These are phyloP conservation scores for Whalleya microplaca DNA, from an alignment of 2,329 filamentous ascomycete genomes.

Conservation along the genomic window DNA sequence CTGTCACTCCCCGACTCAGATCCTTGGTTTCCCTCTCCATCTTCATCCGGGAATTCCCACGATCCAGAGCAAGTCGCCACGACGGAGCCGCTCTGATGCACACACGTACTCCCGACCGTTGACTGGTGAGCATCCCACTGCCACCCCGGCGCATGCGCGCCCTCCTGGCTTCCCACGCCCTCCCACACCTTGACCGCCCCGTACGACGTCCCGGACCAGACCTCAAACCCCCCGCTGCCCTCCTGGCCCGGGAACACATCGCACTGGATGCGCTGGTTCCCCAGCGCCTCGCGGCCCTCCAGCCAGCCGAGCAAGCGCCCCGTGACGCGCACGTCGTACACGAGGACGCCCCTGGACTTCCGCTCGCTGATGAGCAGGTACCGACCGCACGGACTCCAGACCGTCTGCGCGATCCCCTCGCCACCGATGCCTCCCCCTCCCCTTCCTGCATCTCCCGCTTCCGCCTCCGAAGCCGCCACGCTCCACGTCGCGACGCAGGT, in stretches of 20 bases:
- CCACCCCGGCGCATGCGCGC: conserved; percentile 51
- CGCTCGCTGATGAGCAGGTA: conserved; percentile 68
- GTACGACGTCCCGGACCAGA: conserved; percentile 63
- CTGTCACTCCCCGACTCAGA: conserved; percentile 1
- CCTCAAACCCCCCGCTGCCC: conserved; percentile 53
- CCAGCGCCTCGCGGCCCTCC: conserved; percentile 51
- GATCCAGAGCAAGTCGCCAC: conserved; percentile 60
- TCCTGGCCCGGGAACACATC: conserved; percentile 54
- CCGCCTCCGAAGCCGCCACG: conserved; percentile 54
- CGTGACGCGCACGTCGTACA: conserved; percentile 66
- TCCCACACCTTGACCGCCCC: conserved; percentile 64
- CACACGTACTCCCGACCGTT: conserved; percentile 52
- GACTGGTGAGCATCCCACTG: conserved; percentile 51
- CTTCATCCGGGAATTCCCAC: conserved; percentile 45
- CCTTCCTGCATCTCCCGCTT: conserved; percentile 12
- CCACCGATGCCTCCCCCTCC: conserved; percentile 53
- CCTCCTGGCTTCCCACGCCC: conserved; percentile 52
- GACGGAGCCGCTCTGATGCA: conserved; percentile 60
- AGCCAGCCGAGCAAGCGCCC: conserved; percentile 60
- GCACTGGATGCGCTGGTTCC: conserved; percentile 60
- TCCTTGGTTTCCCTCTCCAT: conserved; percentile 7
- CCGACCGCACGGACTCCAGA: conserved; percentile 66
- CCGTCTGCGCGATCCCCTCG: conserved; percentile 63
- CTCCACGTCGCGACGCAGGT: conserved; percentile 62
- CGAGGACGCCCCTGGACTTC: conserved; percentile 55